Percentiles rank a stretch among this genome's conserved stretches.
Evolutionary conservation across 192 early-diverging fungal genomes (phyloP).

Genomic region (Podila verticillata): DNA sequence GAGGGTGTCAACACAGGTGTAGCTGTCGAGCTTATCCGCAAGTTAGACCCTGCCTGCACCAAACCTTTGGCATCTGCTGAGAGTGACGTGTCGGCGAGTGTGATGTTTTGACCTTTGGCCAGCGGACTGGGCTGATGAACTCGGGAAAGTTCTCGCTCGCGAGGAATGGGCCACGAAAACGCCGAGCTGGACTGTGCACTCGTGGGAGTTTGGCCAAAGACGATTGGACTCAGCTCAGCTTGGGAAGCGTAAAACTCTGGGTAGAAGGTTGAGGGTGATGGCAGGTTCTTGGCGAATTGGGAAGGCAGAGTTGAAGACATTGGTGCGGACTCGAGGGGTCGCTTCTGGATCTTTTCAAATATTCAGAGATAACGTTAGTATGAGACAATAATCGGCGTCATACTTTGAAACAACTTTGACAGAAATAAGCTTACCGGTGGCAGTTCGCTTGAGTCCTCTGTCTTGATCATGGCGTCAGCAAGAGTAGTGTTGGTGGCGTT

Average conservation of each 20-base stretch:
- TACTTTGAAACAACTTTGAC: neutral
- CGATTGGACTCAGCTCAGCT: constrained; percentile 80
- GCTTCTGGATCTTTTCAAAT: constrained; percentile 44
- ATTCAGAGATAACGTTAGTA: constrained; percentile 10
- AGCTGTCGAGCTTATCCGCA: constrained; percentile 1
- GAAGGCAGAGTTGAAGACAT: constrained; percentile 73
- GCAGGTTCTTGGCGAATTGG: constrained; percentile 75
- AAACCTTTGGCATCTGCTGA: neutral
- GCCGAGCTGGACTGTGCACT: constrained; percentile 67
- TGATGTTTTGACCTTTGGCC: constrained; percentile 47
- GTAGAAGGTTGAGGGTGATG: constrained; percentile 81
- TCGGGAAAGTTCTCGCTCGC: constrained; percentile 32
- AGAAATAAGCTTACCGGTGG: constrained; percentile 29
- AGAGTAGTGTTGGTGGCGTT: constrained; percentile 19
- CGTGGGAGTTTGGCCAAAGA: constrained; percentile 78
- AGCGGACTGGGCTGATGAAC: constrained; percentile 64
- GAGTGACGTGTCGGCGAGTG: constrained; percentile 3
- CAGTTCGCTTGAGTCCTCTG: constrained; percentile 36
- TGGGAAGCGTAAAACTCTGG: constrained; percentile 77
- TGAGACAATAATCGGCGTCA: neutral
- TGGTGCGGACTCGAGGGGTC: constrained; percentile 65
- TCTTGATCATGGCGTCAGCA: constrained; percentile 38
- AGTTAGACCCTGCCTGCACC: neutral
- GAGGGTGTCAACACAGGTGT: constrained; percentile 1
- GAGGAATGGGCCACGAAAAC: constrained; percentile 76